These are phyloP conservation scores for Mucuna pruriens DNA, from an alignment of 306 rosid genomes.

Conservation along the genomic window DNA sequence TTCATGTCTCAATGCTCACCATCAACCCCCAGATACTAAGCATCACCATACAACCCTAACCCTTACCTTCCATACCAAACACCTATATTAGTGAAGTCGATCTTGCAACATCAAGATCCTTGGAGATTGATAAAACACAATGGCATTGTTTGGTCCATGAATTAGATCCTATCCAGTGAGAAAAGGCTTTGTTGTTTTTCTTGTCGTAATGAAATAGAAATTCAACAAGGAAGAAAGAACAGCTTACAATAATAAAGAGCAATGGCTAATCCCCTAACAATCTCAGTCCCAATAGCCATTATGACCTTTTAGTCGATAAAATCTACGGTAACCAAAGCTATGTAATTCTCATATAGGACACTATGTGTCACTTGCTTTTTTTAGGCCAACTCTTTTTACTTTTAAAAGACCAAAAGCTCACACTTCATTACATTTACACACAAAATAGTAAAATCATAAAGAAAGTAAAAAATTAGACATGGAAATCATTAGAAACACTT, in stretches of 20 bases:
- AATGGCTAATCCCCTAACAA: constrained; percentile 1
- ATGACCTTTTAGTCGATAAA: constrained; percentile 3
- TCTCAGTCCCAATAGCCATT: neutral
- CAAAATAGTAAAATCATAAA: neutral
- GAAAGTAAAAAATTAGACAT: neutral
- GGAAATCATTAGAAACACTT: neutral
- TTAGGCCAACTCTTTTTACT: neutral
- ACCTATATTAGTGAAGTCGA: neutral
- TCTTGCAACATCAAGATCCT: neutral
- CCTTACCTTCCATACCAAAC: neutral
- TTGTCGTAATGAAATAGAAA: neutral
- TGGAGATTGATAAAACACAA: neutral
- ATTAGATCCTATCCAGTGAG: neutral
- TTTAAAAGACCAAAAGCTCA: neutral
- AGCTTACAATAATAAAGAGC: neutral
- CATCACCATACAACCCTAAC: neutral
- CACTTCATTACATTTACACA: neutral
- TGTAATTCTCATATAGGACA: neutral
- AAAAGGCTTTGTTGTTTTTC: neutral
- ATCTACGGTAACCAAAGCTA: neutral
- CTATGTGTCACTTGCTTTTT: neutral
- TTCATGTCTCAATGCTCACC: neutral
- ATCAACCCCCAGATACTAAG: neutral
- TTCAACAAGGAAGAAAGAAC: neutral
- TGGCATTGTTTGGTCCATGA: neutral